Evolutionary conservation across 73 alveolate genomes (phyloP), one percentile per base, ranked within the genome.

Genomic region (Uronychia setigera): DNA sequence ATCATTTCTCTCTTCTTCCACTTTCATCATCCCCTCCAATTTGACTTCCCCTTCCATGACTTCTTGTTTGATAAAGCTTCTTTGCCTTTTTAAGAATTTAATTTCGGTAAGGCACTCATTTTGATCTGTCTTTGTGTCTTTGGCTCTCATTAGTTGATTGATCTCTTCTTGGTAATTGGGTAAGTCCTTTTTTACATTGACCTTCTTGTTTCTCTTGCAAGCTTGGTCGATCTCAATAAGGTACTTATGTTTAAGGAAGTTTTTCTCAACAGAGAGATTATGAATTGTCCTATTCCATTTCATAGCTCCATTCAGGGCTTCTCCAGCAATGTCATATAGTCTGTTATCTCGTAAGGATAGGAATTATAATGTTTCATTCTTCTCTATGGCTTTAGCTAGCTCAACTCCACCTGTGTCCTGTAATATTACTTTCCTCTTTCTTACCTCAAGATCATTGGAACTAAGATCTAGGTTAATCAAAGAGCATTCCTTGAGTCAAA

Each of bases 401-500:
- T 46, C 67, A 19, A 46, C n/a, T 46, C 67, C 67, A 46, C 67
- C 67, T 46, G 67, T 46, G 5, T 46, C 67, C 67, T 46, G 67
- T 19, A 46, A 46, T 46, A 19, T 5, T 46, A 11, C 5, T 46
- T 11, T n/a, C n/a, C n/a, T 5, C 5, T 11, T 5, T 19, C 67
- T 19, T 46, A 46, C 67, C 19, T 46, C 67, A 46, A 46, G 5
- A 46, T 46, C 67, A 46, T 46, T 46, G n/a, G 67, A 46, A 46
- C 67, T 46, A 19, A 46, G 67, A 46, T 46, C 67, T 46, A 46
- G 19, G 67, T 5, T 46, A 19, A 46, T 5, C n/a, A 46, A 19
- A 11, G 5, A 11, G 67, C 67, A 46, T 19, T 46, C 67, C 5
- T 5, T 11, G n/a, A 11, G 67, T 19, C 5, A 11, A 5, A 46